Base-by-base conservation (phyloP, 208 protist genomes). In the Acanthamoeba castellanii region DNA sequence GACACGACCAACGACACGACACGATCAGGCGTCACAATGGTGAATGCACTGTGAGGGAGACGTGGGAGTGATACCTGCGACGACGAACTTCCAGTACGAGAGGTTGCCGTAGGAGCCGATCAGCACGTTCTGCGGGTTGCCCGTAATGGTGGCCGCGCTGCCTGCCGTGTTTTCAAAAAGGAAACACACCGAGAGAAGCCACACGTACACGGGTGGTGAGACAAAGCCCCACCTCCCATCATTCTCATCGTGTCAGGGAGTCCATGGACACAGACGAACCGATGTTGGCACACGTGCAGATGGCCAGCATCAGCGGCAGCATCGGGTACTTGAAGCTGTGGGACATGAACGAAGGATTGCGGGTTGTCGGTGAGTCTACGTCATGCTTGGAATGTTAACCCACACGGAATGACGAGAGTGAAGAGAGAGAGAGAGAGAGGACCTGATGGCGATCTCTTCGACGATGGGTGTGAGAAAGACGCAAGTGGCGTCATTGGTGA, bases 381-480 rank as follows among this genome's bases (percentile, higher is more conserved):
- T 1, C 25, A n/a, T 1, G 2, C 25, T 66, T 66, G 14, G 14
- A n/a, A 55, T 0, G 14, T 18, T 20, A 9, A 55, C 50, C 7
- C 50, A 55, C 50, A 55, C 50, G 50, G 13, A 2, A 9, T n/a
- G n/a, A 32, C 64, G 22, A 2, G 7, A 8, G 22, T n/a, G 22
- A 8, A 70, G n/a, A 25, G 64, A 34, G 64, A 70, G n/a, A 32
- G n/a, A 70, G 64, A 70, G 64, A 70, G 30, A 34, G 22, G 14
- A 82, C 72, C 37, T 82, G 72, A 82, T 57, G n/a, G 76, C 76
- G 76, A 85, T 47, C 25, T 50, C 76, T 34, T 85, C 76, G 34
- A 85, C 76, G 47, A 85, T 85, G 76, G 76, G 76, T 9, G 76
- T 85, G 76, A 85, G 76, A 37, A 85, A 85, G 45, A 85, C 76